A percentile compares a stretch with the other conserved stretches of the same genome.
phyloP scores from a whole-genome alignment of 2,329 filamentous ascomycete species.

The Dothiorella sarmentorum region DNA sequence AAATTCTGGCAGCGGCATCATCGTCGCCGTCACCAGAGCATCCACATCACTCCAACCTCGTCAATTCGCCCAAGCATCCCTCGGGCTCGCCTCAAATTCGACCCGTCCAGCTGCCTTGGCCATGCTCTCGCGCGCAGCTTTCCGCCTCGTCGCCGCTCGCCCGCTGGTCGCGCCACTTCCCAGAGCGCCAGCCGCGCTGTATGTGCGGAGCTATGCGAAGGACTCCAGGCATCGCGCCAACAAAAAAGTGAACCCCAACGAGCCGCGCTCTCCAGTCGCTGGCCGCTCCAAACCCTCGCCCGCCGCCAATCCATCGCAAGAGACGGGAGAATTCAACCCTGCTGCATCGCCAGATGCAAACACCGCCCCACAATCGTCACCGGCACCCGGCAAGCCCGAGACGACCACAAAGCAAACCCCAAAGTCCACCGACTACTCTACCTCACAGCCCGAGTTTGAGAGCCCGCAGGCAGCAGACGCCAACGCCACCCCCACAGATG shows the following conservation, averaged over 20 bases:
- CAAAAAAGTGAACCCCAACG: slow-evolving; percentile 22
- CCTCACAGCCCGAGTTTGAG: slow-evolving; percentile 37
- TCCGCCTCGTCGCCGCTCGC: slow-evolving; percentile 31
- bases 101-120: slow-evolving; percentile 13
- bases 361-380: slow-evolving; percentile 26
- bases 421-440: slow-evolving; percentile 23
- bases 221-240: slow-evolving; percentile 25
- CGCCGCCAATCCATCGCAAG: slow-evolving; percentile 30
- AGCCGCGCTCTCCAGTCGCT: slow-evolving; percentile 16
- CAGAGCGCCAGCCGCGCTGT: slow-evolving; percentile 28
- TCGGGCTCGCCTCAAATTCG: neutral
- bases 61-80: slow-evolving; percentile 9
- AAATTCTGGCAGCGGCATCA: slow-evolving; percentile 18
- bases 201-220: slow-evolving; percentile 26
- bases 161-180: slow-evolving; percentile 25
- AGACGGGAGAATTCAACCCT: slow-evolving; percentile 36
- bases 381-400: slow-evolving; percentile 24
- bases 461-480: slow-evolving; percentile 31
- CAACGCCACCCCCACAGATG: slow-evolving; percentile 39
- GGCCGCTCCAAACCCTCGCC: neutral
- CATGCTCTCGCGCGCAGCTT: slow-evolving; percentile 37
- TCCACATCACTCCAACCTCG: slow-evolving; percentile 8
- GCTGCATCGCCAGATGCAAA: slow-evolving; percentile 28
- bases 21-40: slow-evolving; percentile 4
- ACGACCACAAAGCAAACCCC: slow-evolving; percentile 15